Evolutionary conservation across 2,329 filamentous ascomycete genomes (phyloP), one percentile per base, ranked within the genome.

Genomic region (Aureobasidium sp.): DNA sequence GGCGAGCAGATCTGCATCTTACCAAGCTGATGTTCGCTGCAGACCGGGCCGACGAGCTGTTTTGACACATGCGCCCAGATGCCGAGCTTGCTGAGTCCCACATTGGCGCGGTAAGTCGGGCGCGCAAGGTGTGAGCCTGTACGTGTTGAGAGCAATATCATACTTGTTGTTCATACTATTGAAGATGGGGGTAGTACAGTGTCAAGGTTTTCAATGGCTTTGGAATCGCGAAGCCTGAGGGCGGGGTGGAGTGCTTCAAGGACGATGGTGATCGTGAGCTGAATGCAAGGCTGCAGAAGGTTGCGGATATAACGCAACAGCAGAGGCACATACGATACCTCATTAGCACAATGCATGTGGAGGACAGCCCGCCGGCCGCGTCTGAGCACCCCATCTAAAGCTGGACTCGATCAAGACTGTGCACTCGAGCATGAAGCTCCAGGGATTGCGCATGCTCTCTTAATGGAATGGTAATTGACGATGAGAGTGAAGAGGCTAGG

Each of bases 31-130:
- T 59, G 43, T 48, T 39, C n/a, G 29, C 39, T 56, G 39, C 43
- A 59, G 41, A n/a, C 27, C 55, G 55, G 55, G 41, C 43, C 43
- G 32, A 37, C 43, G 37, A 48, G 15, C 41, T 59, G 43, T 37
- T 39, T 48, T 59, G 55, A 48, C 55, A 59, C 32, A 36, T 59
- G 43, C 55, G 55, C 55, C 43, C 29, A 48, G 41, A 59, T 34
- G 43, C 41, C 55, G 43, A 59, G 43, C 20, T 48, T 9, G 13
- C n/a, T n/a, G 43, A 37, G 43, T n/a, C 34, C 43, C 55, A 59
- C 55, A 59, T 20, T 37, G 43, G 43, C 55, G 17, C 53, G 55
- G 55, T 8, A 36, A 12, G 5, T 57, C 53, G 29, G 53, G 13
- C 5, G 34, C 29, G 15, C 29, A 32, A 37, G 34, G 10, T 52